Percentiles rank a stretch among this genome's conserved stretches.
Conservation (phyloP, 2,329 filamentous ascomycete species). For the Sporothrix luriei region DNA sequence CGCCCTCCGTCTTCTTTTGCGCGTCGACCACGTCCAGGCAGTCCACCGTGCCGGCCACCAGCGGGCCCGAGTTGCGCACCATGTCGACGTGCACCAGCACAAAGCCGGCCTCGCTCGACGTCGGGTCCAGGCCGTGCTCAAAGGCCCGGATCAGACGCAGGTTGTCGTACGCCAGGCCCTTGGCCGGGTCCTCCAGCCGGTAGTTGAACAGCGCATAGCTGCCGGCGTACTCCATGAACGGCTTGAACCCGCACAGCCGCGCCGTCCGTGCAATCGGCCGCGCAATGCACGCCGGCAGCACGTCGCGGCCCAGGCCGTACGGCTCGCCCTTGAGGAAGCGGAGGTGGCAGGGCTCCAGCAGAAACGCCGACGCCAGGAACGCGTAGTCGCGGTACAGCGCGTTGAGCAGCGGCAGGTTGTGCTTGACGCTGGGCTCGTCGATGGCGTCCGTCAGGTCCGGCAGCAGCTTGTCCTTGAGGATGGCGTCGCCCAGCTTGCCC, state of each 20-base stretch:
- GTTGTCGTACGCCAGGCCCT: conserved; percentile 64
- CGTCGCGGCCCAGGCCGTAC: conserved; percentile 76
- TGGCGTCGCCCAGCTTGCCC: conserved; percentile 72
- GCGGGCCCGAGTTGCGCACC: conserved; percentile 79
- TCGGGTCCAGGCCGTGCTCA: conserved; percentile 82
- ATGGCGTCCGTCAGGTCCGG: conserved; percentile 75
- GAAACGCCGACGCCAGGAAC: conserved; percentile 84
- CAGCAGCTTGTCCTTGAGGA: conserved; percentile 64
- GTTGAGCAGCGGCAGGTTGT: conserved; percentile 78
- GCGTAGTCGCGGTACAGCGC: conserved; percentile 90
- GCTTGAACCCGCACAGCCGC: conserved; percentile 84
- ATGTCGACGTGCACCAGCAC: conserved; percentile 96
- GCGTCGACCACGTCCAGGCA: conserved; percentile 57
- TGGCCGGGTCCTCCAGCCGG: conserved; percentile 58
- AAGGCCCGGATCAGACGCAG: conserved; percentile 88
- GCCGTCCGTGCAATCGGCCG: conserved; percentile 81
- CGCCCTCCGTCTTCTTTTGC: conserved; percentile 39
- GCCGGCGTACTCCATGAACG: conserved; percentile 85
- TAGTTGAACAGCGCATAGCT: conserved; percentile 72
- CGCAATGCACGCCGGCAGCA: conserved; percentile 73
- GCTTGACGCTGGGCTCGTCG: conserved; percentile 63
- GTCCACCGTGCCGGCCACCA: conserved; percentile 72
- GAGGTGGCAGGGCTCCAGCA: conserved; percentile 89
- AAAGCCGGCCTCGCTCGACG: conserved; percentile 90
- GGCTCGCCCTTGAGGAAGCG: conserved; percentile 68